Percentiles rank a stretch among this genome's conserved stretches.
phyloP scores from a whole-genome alignment of 1,284 basidiomycete species.

The Ganoderma lingzhi region DNA sequence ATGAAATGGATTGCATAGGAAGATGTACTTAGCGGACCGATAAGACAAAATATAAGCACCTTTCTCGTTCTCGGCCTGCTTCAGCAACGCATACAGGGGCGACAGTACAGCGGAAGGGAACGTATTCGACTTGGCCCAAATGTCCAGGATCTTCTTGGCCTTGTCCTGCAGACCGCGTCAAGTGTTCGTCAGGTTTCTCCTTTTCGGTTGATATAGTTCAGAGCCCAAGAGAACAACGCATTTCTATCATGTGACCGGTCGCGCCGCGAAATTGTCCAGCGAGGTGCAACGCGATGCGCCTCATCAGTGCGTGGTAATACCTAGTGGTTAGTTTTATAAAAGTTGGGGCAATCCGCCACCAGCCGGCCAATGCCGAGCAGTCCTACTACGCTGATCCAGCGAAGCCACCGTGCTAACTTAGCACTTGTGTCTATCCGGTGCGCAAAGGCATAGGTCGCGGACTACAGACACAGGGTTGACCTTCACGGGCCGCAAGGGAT shows the following conservation, averaged over 20 bases:
- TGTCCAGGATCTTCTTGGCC: conserved; percentile 92
- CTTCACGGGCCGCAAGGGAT: background rate
- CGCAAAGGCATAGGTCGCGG: background rate
- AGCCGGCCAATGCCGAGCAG: background rate
- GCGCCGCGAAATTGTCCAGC: conserved; percentile 3
- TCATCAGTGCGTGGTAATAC: background rate
- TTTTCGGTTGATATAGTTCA: conserved; percentile 20
- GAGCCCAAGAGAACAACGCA: conserved; percentile 13
- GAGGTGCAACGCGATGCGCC: conserved; percentile 14
- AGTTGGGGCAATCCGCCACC: background rate
- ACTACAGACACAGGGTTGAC: conserved; percentile 1
- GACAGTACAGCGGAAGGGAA: conserved; percentile 79
- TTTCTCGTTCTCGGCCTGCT: conserved; percentile 64
- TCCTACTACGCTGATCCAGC: background rate
- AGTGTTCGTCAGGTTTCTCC: conserved; percentile 45
- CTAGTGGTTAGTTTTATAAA: conserved; percentile 1
- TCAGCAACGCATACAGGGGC: conserved; percentile 71
- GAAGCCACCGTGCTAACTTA: background rate
- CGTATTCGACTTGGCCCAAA: conserved; percentile 89
- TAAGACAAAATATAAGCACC: conserved; percentile 78
- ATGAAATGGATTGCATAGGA: conserved; percentile 68
- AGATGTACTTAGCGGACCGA: conserved; percentile 82
- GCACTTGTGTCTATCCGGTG: background rate
- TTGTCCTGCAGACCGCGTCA: conserved; percentile 78
- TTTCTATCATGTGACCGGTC: conserved; percentile 37